Percentiles rank a stretch among this genome's conserved stretches.
Evolutionary conservation across 441 rosid species (phyloP).

Genomic region (Croton setiger): DNA sequence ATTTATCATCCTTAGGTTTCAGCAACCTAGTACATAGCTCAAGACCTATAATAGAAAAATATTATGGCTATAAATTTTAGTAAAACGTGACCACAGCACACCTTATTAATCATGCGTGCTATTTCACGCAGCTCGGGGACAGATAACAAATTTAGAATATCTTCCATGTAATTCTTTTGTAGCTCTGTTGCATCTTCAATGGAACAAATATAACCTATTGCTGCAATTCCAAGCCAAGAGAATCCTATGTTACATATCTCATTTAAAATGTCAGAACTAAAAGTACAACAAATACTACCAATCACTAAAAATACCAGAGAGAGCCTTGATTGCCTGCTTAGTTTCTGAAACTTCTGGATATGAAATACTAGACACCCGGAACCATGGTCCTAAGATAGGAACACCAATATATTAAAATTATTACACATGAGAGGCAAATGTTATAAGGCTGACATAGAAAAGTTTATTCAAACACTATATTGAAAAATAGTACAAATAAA

Average conservation of each 20-base stretch:
- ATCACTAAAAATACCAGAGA: constrained; percentile 62
- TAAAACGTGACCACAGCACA: constrained; percentile 24
- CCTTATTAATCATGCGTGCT: constrained; percentile 49
- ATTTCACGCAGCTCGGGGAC: constrained; percentile 70
- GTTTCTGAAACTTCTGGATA: constrained; percentile 66
- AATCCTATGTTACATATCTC: constrained; percentile 2
- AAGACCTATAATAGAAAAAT: not conserved
- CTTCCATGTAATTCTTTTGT: constrained; percentile 37
- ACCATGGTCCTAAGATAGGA: constrained; percentile 75
- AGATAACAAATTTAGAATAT: constrained; percentile 49
- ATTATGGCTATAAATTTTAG: not conserved
- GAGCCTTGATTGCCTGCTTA: constrained; percentile 51
- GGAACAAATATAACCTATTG: constrained; percentile 41
- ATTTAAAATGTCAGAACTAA: constrained; percentile 3
- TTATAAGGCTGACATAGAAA: not conserved
- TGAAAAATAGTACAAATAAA: not conserved
- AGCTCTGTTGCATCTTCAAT: constrained; percentile 40
- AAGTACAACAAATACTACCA: constrained; percentile 8
- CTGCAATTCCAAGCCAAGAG: constrained; percentile 39
- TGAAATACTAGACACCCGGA: constrained; percentile 60
- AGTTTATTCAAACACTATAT: too few relatives aligned
- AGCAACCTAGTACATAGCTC: not conserved
- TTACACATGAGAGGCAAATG: not conserved
- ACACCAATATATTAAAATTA: constrained; percentile 6
- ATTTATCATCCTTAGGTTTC: not conserved